Evolutionary conservation across 306 rosid genomes (phyloP).

Genomic region (Rosa rugosa): DNA sequence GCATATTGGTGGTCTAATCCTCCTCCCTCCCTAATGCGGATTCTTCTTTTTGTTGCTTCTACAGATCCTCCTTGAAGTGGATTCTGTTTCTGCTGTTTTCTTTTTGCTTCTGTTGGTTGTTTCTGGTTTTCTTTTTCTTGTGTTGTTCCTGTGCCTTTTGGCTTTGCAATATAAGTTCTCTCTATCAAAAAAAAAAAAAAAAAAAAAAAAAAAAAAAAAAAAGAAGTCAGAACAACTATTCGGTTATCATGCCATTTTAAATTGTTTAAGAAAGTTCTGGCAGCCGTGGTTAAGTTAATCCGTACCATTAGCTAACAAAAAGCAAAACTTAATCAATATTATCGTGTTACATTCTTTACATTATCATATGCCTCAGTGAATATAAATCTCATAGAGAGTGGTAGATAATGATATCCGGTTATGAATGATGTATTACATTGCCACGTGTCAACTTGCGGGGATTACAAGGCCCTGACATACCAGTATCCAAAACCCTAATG

Average conservation of each 20-base stretch:
- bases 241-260: neutral
- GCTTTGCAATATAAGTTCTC: too few species aligned
- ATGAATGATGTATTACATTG: neutral
- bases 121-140: too few species aligned
- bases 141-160: too few species aligned
- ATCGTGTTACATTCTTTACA: conserved; percentile 29
- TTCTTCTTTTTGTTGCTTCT: too few species aligned
- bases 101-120: too few species aligned
- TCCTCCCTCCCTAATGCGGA: too few species aligned
- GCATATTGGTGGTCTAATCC: too few species aligned
- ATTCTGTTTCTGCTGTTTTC: too few species aligned
- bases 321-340: conserved; percentile 29
- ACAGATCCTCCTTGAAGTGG: too few species aligned
- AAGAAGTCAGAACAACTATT: neutral
- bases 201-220: too few species aligned
- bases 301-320: conserved; percentile 15
- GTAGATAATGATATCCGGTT: conserved; percentile 1
- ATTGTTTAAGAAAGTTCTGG: conserved; percentile 9
- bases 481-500: neutral
- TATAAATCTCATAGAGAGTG: neutral
- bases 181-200: too few species aligned
- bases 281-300: conserved; percentile 13
- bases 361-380: conserved; percentile 24
- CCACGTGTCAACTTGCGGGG: conserved; percentile 16
- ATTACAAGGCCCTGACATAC: neutral